Percentiles rank a stretch among this genome's conserved stretches.
These are phyloP conservation scores for Rhizoctonia solani DNA, from an alignment of 1,284 basidiomycete genomes.

Conservation along the genomic window DNA sequence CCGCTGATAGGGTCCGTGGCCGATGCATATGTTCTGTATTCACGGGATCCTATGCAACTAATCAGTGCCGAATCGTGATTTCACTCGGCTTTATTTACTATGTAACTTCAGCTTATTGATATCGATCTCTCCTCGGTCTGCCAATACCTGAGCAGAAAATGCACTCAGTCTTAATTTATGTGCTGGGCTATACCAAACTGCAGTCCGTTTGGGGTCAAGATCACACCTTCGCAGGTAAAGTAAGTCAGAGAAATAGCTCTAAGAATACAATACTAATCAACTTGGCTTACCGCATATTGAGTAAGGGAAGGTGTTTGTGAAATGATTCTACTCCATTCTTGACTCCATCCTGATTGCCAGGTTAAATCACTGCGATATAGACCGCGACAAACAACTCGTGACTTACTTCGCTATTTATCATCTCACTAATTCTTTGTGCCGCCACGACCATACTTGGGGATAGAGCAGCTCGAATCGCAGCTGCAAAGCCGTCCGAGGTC, in stretches of 20 bases:
- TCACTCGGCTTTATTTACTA: slow-evolving; percentile 46
- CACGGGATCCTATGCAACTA: slow-evolving; percentile 51
- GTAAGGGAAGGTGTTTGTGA: slow-evolving; percentile 61
- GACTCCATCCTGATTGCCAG: slow-evolving; percentile 53
- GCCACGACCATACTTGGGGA: slow-evolving; percentile 53
- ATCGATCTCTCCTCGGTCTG: slow-evolving; percentile 52
- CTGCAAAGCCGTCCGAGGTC: slow-evolving; percentile 54
- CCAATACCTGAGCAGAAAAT: slow-evolving; percentile 57
- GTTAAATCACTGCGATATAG: neutral
- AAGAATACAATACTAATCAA: too few relatives aligned
- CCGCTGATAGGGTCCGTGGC: slow-evolving; percentile 53
- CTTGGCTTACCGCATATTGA: slow-evolving; percentile 56
- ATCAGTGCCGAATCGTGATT: neutral
- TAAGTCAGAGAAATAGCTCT: neutral
- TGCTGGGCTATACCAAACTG: slow-evolving; percentile 62
- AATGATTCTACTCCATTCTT: slow-evolving; percentile 57
- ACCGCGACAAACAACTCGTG: neutral
- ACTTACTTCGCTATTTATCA: slow-evolving; percentile 57
- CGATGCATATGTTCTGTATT: slow-evolving; percentile 53
- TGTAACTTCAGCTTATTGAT: slow-evolving; percentile 54
- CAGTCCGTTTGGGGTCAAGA: slow-evolving; percentile 54
- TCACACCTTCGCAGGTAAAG: slow-evolving; percentile 51
- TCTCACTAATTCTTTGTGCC: slow-evolving; percentile 55
- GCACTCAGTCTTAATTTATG: slow-evolving; percentile 58
- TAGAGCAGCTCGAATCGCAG: slow-evolving; percentile 57